Percentiles rank a stretch among this genome's conserved stretches.
Evolutionary conservation across 2,329 filamentous ascomycete species (phyloP).

Genomic region (Stemphylium beticola): DNA sequence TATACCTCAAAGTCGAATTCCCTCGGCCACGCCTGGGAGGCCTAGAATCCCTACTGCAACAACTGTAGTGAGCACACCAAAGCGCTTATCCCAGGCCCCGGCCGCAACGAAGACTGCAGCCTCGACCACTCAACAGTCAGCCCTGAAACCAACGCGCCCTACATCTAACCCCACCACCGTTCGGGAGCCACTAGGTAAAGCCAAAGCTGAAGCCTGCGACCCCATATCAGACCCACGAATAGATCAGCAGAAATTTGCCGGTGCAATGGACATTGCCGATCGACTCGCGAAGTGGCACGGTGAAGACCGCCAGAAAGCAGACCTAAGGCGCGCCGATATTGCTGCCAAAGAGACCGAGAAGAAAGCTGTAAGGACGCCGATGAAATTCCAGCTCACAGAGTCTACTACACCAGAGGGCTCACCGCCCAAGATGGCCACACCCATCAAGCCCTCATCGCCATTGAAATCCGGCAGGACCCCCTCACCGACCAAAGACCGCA

Average conservation of each 20-base stretch:
- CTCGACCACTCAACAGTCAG: neutral
- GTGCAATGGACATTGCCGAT: conserved; percentile 21
- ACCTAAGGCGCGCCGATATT: neutral
- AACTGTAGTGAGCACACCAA: neutral
- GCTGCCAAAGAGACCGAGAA: neutral
- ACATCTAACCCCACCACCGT: neutral
- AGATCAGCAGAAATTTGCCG: conserved; percentile 12
- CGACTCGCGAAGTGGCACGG: conserved; percentile 24
- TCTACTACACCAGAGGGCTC: neutral
- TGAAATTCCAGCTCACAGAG: neutral
- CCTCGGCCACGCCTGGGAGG: neutral
- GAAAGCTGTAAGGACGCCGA: neutral
- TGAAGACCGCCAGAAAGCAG: conserved; percentile 8
- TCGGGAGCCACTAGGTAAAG: neutral
- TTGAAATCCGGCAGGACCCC: neutral
- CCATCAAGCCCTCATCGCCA: neutral
- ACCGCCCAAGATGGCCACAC: neutral
- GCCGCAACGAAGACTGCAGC: neutral
- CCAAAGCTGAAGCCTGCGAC: neutral
- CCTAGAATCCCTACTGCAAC: neutral
- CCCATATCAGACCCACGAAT: conserved; percentile 1
- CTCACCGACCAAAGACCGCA: neutral
- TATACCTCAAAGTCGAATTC: neutral
- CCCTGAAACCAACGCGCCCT: neutral
- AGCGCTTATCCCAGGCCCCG: neutral